Evolutionary conservation across 2,329 filamentous ascomycete species (phyloP), one percentile per base, ranked within the genome.

Genomic region (Pestalotiopsis sp.): DNA sequence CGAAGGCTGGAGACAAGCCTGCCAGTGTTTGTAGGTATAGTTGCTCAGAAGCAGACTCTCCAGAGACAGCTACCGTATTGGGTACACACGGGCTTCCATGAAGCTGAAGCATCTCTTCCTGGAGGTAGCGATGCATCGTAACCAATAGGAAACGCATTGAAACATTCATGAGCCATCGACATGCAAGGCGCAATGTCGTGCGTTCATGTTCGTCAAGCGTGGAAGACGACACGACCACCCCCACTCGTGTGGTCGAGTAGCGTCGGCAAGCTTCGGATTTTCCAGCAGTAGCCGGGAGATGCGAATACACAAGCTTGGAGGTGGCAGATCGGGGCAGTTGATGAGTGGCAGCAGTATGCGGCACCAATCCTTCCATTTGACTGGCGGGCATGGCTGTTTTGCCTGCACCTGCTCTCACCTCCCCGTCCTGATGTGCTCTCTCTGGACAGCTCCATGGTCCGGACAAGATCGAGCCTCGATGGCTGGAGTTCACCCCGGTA

Each of bases 251-350:
- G 61, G 5, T 63, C 61, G 27, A 63, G 61, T 41, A 63, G 61
- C 38, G n/a, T 63, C 61, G 61, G 61, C 38, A 63, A 63, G 27
- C 61, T 41, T 63, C 61, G 61, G 61, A 36, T 41, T 39, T 9
- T 27, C n/a, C 13, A 63, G 36, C 12, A 63, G 61, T 14, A 36
- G 57, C 23, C 25, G 23, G 57, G 27, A 63, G 31, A 63, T 36
- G 20, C 27, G 61, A 63, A 23, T 23, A 7, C 6, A 36, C 31
- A 41, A 36, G 38, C 23, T 25, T 41, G 27, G 31, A 23, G 20
- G 23, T 63, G 27, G 23, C 9, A 17, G 57, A 59, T 59, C 27
- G 57, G n/a, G 57, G 20, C 57, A 41, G 38, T 63, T 17, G 25
- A n/a, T 23, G 38, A 61, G 57, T 36, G 25, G 25, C 57, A 61